Evolutionary conservation across 75 land plant genomes (phyloP).

Genomic region (Sequoiadendron giganteum): DNA sequence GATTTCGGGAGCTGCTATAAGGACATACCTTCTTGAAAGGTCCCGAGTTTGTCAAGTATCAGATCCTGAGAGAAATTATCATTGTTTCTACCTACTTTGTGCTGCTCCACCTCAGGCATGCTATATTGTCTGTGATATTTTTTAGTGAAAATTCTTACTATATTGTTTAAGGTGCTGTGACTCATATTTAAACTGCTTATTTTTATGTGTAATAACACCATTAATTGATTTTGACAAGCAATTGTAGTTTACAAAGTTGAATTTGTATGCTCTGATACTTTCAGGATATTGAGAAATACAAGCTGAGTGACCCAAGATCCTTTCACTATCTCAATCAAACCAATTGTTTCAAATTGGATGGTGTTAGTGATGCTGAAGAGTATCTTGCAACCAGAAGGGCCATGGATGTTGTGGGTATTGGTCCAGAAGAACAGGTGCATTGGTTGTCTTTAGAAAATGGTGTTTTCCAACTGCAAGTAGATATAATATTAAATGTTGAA

Average conservation of each 20-base stretch:
- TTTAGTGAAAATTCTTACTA: background rate
- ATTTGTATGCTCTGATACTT: background rate
- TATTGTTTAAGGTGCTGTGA: background rate
- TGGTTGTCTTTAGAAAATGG: background rate
- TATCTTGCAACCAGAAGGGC: slow-evolving; percentile 92
- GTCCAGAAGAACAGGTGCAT: slow-evolving; percentile 80
- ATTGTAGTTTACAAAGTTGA: background rate
- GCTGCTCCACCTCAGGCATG: slow-evolving; percentile 74
- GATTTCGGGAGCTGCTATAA: slow-evolving; percentile 96
- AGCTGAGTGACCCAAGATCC: slow-evolving; percentile 66
- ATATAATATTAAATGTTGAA: background rate
- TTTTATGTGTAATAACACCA: background rate
- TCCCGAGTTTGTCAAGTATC: slow-evolving; percentile 95
- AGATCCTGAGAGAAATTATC: slow-evolving; percentile 94
- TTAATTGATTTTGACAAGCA: background rate
- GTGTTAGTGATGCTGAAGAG: slow-evolving; percentile 82
- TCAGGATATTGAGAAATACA: slow-evolving; percentile 87
- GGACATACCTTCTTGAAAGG: slow-evolving; percentile 95
- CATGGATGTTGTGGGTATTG: slow-evolving; percentile 97
- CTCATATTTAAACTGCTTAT: background rate
- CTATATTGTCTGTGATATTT: background rate
- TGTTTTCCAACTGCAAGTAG: background rate
- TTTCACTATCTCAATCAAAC: slow-evolving; percentile 96
- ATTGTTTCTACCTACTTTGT: slow-evolving; percentile 97
- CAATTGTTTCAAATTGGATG: slow-evolving; percentile 77